Conservation (phyloP, 164 flowering plant genomes). For the Stephania yunnanensis region DNA sequence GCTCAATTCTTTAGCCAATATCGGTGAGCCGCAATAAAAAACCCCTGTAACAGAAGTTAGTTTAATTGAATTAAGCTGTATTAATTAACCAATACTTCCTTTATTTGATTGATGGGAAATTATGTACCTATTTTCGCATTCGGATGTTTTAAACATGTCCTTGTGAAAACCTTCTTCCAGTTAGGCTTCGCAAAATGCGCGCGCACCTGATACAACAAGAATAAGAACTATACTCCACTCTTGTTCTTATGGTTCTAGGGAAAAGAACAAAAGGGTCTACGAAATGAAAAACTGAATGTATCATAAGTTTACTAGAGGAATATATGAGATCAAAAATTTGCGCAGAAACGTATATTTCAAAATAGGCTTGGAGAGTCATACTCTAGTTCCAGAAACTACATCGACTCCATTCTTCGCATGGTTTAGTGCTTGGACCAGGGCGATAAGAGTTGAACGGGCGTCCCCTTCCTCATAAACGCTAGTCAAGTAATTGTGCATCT, state of each 20-base stretch:
- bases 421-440: constrained; percentile 97
- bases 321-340: not conserved
- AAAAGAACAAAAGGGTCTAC: not conserved
- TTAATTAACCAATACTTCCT: no score
- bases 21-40: constrained; percentile 86
- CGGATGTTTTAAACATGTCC: constrained; percentile 56
- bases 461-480: constrained; percentile 99
- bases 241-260: not conserved
- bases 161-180: constrained; percentile 77
- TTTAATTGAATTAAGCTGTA: no score
- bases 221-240: not conserved
- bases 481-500: constrained; percentile 97
- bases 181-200: constrained; percentile 92
- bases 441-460: constrained; percentile 97
- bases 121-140: constrained; percentile 59
- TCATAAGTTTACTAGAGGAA: not conserved
- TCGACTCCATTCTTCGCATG: constrained; percentile 98
- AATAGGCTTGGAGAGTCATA: constrained; percentile 20
- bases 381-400: constrained; percentile 91
- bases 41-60: constrained; percentile 44
- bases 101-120: no score
- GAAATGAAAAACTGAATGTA: not conserved
- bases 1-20: constrained; percentile 66
- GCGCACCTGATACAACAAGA: constrained; percentile 44
- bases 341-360: not conserved